Evolutionary conservation across 306 rosid genomes (phyloP), one percentile per base, ranked within the genome.

Genomic region (Neltuma alba): DNA sequence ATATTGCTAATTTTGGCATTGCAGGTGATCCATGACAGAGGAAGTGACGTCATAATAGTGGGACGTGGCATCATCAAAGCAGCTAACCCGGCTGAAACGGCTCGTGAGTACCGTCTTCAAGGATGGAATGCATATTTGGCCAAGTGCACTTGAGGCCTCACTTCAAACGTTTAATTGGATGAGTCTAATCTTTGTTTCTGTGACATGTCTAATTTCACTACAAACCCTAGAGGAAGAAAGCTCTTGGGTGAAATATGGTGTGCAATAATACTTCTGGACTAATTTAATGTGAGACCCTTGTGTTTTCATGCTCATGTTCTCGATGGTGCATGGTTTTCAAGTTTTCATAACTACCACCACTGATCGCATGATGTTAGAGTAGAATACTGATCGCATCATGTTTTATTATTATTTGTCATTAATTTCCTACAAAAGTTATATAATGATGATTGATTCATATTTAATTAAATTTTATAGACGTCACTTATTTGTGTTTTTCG

Each of bases 1-100:
- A 6, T 48, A 48, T 11, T 12, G 40, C 65, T 15, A 61, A 34
- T 74, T 6, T 14, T 41, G 45, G 42, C 94, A 9, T 85, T 87
- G 3, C 86, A 92, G 97, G 97, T 92, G 0, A 85, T 94, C 33
- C 84, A 87, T 41, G 93, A 94, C 2, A 89, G 97, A 87, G 97
- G 97, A 16, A 94, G 98, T 55, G 97, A 94, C 82, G 82, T 91
- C 55, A 94, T 92, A 63, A 92, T 92, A 0, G 97, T 91, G n/a
- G 98, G 98, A 6, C 97, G 93, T 2, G 93, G 97, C 77, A 94
- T 94, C 64, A 92, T 94, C 80, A 94, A 92, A 87, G 98, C 94
- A 9, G 84, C 85, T 47, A 89, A 92, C 83, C 97, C 97, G 5
- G 88, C 92, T 0, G 92, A 89, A 68, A 89, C 86, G 41, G 97